phyloP scores from a whole-genome alignment of 2,329 filamentous ascomycete species.

The Alternaria consortialis region DNA sequence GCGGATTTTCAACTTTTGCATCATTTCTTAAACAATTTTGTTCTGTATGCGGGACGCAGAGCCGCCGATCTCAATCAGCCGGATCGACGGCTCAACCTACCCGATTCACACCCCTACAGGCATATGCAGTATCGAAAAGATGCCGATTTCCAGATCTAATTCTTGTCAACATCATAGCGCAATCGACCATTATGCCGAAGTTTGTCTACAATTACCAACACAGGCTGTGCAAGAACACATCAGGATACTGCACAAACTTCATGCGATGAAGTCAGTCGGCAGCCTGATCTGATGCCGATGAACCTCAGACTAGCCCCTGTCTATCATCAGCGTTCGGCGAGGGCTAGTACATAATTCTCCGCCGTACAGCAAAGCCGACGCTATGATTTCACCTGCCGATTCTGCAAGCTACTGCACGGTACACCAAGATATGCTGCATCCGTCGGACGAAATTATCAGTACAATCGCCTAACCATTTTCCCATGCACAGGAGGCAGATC shows the following conservation, averaged over 20 bases:
- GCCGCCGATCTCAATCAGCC: constrained; percentile 3
- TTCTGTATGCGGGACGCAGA: neutral
- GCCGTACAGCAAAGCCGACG: neutral
- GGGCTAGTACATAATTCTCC: constrained; percentile 2
- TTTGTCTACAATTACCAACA: neutral
- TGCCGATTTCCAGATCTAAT: neutral
- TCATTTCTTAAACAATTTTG: neutral
- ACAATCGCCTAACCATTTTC: neutral
- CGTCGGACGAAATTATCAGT: neutral
- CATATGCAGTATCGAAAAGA: neutral
- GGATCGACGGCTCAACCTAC: neutral
- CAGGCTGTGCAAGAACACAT: neutral
- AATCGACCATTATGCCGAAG: neutral
- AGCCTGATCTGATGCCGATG: neutral
- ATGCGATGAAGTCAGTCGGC: neutral
- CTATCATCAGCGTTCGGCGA: neutral
- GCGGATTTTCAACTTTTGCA: neutral
- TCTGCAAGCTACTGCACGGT: neutral
- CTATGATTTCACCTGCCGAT: constrained; percentile 1
- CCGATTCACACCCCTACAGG: neutral
- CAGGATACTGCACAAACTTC: neutral
- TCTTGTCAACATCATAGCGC: neutral
- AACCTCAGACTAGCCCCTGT: neutral
- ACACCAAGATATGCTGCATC: neutral
- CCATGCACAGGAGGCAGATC: neutral